Conservation (phyloP, 169 alveolate genomes). For the Plasmodium malariae region DNA sequence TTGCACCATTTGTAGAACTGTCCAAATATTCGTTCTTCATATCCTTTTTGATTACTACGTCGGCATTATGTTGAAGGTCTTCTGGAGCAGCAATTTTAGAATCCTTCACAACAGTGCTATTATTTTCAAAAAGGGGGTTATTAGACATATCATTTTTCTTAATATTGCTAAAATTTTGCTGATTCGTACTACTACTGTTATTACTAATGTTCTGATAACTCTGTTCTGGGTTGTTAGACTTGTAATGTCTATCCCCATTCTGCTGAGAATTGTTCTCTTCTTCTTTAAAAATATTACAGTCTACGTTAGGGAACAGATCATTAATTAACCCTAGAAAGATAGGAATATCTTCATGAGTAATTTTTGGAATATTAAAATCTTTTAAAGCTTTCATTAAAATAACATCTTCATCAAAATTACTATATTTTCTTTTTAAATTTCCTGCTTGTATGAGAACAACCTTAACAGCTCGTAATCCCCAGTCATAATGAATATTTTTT, state of each 20-base stretch:
- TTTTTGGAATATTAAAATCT: slow-evolving; percentile 97
- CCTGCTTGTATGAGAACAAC: slow-evolving; percentile 97
- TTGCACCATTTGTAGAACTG: neutral
- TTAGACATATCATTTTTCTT: neutral
- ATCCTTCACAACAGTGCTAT: neutral
- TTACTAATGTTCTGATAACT: neutral
- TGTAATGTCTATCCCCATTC: neutral
- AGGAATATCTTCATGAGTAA: slow-evolving; percentile 92
- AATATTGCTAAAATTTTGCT: neutral
- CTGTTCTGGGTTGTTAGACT: neutral
- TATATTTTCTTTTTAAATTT: slow-evolving; percentile 94
- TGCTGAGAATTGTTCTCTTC: neutral
- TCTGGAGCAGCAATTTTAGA: neutral
- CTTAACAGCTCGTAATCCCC: slow-evolving; percentile 98
- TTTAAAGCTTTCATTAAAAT: slow-evolving; percentile 96
- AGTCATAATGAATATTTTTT: slow-evolving; percentile 96
- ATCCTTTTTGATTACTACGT: neutral
- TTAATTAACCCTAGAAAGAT: slow-evolving; percentile 94
- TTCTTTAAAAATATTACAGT: slow-evolving; percentile 23
- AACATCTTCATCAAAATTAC: slow-evolving; percentile 93
- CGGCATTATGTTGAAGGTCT: neutral
- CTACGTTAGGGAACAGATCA: slow-evolving; percentile 94
- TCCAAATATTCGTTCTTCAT: neutral
- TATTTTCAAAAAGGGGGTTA: neutral
- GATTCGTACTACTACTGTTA: neutral